Percentiles rank a stretch among this genome's conserved stretches.
These are phyloP conservation scores for Phyllostachys edulis DNA, from an alignment of 176 grass and related monocot species.

Conservation along the genomic window DNA sequence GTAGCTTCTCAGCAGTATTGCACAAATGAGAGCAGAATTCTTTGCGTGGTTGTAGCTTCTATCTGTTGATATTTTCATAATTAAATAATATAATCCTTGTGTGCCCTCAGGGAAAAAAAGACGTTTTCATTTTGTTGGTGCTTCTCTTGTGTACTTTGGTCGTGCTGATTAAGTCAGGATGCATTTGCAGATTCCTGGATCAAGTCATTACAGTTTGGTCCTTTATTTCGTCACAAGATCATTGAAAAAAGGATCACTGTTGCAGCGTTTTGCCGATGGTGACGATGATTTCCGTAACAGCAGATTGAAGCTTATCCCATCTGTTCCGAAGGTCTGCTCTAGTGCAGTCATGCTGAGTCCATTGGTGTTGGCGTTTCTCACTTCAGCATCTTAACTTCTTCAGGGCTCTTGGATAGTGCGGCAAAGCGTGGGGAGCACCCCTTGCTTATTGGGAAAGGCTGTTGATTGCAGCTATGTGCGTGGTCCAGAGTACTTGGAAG, in stretches of 20 bases:
- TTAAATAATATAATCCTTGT: not conserved
- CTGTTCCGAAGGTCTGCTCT: conserved; percentile 79
- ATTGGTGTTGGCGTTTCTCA: conserved; percentile 16
- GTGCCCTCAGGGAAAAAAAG: too few species aligned
- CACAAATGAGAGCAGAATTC: not conserved
- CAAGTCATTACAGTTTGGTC: conserved; percentile 86
- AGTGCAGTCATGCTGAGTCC: not conserved
- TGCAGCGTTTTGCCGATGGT: conserved; percentile 87
- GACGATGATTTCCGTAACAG: conserved; percentile 94
- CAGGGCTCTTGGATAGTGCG: conserved; percentile 98
- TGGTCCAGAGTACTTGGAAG: conserved; percentile 88
- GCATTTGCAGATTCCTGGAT: conserved; percentile 80
- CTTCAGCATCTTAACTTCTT: conserved; percentile 22
- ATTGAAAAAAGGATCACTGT: conserved; percentile 64
- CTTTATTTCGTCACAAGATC: conserved; percentile 82
- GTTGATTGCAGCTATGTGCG: conserved; percentile 84
- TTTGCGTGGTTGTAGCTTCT: not conserved
- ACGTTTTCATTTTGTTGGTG: not conserved
- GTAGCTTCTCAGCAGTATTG: not conserved
- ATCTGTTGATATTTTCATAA: not conserved
- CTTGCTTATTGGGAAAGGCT: conserved; percentile 92
- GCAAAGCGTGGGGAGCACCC: conserved; percentile 83
- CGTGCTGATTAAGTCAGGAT: conserved; percentile 12
- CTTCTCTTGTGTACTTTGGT: not conserved
- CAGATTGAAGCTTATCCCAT: conserved; percentile 95